These are phyloP conservation scores for Phaeotremella fagi DNA, from an alignment of 768 basidiomycete species.

Conservation along the genomic window DNA sequence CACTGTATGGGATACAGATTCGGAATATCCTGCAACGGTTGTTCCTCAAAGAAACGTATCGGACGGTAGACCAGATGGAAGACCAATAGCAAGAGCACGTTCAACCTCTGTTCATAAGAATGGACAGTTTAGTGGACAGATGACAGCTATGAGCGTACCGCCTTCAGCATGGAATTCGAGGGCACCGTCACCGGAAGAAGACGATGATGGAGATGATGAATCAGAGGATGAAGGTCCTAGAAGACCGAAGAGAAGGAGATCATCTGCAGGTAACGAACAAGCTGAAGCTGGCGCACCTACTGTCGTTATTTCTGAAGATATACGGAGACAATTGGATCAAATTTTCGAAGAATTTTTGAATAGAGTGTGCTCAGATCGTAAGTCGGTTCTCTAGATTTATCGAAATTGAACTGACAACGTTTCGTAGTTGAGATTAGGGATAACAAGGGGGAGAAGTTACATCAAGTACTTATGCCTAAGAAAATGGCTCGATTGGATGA, in stretches of 20 bases:
- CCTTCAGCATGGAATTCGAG: conserved; percentile 35
- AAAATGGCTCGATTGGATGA: conserved; percentile 94
- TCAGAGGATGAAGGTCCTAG: conserved; percentile 35
- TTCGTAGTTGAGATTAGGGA: conserved; percentile 83
- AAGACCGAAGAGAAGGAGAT: conserved; percentile 35
- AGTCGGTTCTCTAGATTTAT: conserved; percentile 42
- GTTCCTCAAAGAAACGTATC: conserved; percentile 4
- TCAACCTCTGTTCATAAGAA: conserved; percentile 31
- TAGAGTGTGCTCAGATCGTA: conserved; percentile 81
- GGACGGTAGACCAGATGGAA: conserved; percentile 17
- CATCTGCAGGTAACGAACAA: conserved; percentile 28
- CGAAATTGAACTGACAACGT: background rate
- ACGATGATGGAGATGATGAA: conserved; percentile 29
- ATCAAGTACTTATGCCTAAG: conserved; percentile 98
- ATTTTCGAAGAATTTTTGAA: conserved; percentile 88
- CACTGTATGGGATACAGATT: conserved; percentile 19
- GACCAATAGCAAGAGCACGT: conserved; percentile 32
- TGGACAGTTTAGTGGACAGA: conserved; percentile 13
- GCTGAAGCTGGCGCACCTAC: conserved; percentile 13
- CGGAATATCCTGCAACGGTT: background rate
- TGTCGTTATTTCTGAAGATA: conserved; percentile 54
- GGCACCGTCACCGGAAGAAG: conserved; percentile 30
- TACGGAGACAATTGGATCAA: conserved; percentile 73
- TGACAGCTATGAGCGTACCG: conserved; percentile 27
- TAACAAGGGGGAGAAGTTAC: conserved; percentile 90